phyloP scores from a whole-genome alignment of 345 rosid species.

The Pseudoturritis turrita region DNA sequence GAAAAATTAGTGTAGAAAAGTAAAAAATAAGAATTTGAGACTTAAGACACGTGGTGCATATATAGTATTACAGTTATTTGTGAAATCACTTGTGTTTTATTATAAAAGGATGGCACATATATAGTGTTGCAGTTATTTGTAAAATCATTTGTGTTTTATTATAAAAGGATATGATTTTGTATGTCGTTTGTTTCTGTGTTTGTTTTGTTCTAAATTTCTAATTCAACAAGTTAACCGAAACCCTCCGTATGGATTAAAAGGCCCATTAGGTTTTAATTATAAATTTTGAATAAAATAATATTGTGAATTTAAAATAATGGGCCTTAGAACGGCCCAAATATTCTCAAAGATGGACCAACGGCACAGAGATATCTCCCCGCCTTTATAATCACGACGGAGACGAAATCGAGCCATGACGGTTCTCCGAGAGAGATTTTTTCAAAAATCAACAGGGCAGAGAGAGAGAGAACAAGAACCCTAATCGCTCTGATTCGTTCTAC shows the following conservation, averaged over 20 bases:
- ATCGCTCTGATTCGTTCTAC: constrained; percentile 11
- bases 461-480: constrained; percentile 15
- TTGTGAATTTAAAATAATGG: background rate
- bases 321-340: constrained; percentile 13
- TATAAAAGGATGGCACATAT: too few species aligned
- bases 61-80: too few species aligned
- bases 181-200: too few species aligned
- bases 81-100: too few species aligned
- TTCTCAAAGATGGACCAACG: constrained; percentile 13
- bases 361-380: constrained; percentile 34
- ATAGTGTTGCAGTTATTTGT: too few species aligned
- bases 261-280: background rate
- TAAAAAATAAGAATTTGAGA: too few species aligned
- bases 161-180: too few species aligned
- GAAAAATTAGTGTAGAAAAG: too few species aligned
- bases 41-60: too few species aligned
- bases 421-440: background rate
- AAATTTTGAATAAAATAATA: background rate
- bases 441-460: constrained; percentile 3
- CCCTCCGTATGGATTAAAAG: background rate
- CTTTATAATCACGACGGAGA: constrained; percentile 30
- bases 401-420: constrained; percentile 21
- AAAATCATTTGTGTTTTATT: too few species aligned
- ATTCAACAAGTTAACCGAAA: background rate
- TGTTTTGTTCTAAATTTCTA: too few species aligned